These are phyloP conservation scores for Kodamaea plutei DNA, from an alignment of 1,139 yeast genomes.

Conservation along the genomic window DNA sequence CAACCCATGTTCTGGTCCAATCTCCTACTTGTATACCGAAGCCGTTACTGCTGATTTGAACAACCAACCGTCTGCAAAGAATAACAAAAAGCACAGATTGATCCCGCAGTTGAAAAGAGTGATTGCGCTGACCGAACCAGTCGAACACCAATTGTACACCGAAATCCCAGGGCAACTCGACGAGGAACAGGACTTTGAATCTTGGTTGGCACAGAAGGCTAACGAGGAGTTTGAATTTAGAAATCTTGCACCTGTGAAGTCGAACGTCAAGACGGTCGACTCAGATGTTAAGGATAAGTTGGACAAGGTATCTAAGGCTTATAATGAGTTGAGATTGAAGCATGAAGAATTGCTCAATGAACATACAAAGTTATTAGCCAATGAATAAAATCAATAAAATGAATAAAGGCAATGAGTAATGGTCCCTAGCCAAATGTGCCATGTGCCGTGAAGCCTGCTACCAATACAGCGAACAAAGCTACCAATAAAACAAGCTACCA, in stretches of 20 bases:
- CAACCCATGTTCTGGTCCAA: conserved; percentile 47
- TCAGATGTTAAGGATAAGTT: conserved; percentile 43
- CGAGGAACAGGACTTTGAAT: conserved; percentile 20
- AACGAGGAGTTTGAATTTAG: conserved; percentile 51
- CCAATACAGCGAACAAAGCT: too few relatives aligned
- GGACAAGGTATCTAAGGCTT: conserved; percentile 50
- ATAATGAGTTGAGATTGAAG: conserved; percentile 52
- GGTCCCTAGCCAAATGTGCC: too few relatives aligned
- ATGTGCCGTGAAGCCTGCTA: too few relatives aligned
- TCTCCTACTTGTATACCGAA: conserved; percentile 23
- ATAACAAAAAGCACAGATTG: conserved; percentile 39
- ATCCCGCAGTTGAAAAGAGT: conserved; percentile 61
- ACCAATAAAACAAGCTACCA: too few relatives aligned
- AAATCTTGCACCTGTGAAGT: conserved; percentile 34
- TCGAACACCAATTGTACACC: conserved; percentile 48
- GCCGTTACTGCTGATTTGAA: conserved; percentile 12
- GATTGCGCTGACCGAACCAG: conserved; percentile 39
- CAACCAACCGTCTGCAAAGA: conserved; percentile 12
- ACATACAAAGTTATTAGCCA: conserved; percentile 38
- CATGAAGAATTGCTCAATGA: conserved; percentile 58
- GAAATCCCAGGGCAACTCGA: conserved; percentile 31
- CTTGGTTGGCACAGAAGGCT: conserved; percentile 46
- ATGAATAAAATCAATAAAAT: too few relatives aligned
- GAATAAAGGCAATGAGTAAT: too few relatives aligned
- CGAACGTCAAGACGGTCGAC: conserved; percentile 28